Base-by-base conservation (phyloP, 2,329 filamentous ascomycete genomes). In the Pseudogymnoascus sp. region DNA sequence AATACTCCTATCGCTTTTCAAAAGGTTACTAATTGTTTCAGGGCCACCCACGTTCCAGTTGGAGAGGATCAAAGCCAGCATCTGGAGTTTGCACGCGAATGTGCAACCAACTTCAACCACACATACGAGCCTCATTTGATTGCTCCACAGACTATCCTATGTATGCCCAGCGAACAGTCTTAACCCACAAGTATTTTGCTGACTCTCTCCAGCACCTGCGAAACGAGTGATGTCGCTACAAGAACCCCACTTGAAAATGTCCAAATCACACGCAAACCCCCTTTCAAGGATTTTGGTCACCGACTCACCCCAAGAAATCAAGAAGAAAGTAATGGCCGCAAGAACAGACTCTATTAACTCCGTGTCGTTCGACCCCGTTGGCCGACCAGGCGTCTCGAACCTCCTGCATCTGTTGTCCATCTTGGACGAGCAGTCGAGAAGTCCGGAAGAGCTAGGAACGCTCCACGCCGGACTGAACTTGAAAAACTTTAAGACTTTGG, bases 41-140 rank as follows among this genome's bases (percentile, higher is more conserved):
- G 88, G 68, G 89, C 93, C 65, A 97, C 93, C 0, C 91, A 97
- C 76, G 93, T 99, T 23, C 94, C 94, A 10, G 93, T 99, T 1
- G 94, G 94, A n/a, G 90, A 95, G 68, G 94, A 99, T 74, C 94
- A 99, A 75, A 81, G 80, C 62, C 94, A 99, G 70, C 94, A 99
- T 75, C 83, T 99, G 21, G 94, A 99, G 73, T 96, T 97, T 72
- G 86, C 92, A 1, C 84, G 94, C 61, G 88, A 95, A 72, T 88
- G 92, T 66, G 94, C 89, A 7, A 88, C 84, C 64, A 90, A 89
- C 71, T 97, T 99, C 78, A 97, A 97, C 74, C 81, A 90, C 71
- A 75, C 83, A 2, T 91, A 90, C 68, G 83, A 83, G 1, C 70
- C 77, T 1, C 74, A 84, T n/a, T 80, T 96, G 2, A 78, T 87